Conservation (phyloP, 73 alveolate species). For the Paramecium sonneborni region DNA sequence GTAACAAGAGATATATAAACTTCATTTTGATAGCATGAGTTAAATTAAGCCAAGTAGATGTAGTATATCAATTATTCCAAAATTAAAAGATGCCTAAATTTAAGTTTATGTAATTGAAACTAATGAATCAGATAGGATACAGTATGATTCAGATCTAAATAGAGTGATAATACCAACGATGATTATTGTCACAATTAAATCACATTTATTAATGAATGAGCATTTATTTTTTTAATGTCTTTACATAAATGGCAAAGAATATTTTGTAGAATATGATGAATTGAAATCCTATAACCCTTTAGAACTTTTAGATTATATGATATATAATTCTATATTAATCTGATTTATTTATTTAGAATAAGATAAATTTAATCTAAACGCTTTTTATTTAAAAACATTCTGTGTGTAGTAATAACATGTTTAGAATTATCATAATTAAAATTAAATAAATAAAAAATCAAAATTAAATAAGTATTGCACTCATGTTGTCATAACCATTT, state of each 20-base stretch:
- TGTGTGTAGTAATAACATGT: too few relatives aligned
- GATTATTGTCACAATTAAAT: neutral
- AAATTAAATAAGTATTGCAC: constrained; percentile 10
- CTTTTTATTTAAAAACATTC: neutral
- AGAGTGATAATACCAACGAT: neutral
- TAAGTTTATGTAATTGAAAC: neutral
- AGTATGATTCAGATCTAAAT: neutral
- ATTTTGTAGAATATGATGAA: neutral
- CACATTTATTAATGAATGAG: neutral
- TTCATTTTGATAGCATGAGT: neutral
- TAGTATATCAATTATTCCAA: neutral
- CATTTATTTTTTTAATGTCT: neutral
- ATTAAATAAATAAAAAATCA: neutral
- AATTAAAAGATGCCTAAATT: neutral
- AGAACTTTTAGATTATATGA: neutral
- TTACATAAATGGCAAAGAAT: neutral
- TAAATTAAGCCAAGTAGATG: neutral
- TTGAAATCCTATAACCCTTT: neutral
- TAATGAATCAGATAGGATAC: neutral
- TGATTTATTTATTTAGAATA: neutral
- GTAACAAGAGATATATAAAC: neutral
- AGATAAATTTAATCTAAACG: neutral
- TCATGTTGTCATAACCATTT: constrained; percentile 21
- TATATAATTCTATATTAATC: neutral
- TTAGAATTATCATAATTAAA: too few relatives aligned